Conservation (phyloP, 495 filamentous ascomycete species). For the Annulohypoxylon bovei region DNA sequence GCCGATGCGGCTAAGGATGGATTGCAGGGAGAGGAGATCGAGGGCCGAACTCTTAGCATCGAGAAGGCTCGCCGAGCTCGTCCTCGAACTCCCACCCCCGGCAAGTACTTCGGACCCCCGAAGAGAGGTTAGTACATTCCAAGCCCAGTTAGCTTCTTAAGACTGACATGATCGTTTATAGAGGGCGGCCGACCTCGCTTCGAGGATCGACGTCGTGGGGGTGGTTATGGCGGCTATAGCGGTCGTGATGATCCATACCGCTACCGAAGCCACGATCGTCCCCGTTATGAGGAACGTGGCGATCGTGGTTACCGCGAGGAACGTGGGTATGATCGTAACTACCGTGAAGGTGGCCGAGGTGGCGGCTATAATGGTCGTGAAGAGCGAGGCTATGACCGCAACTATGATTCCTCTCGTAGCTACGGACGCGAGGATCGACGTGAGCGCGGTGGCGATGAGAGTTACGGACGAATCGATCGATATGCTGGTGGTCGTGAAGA, state of each 20-base stretch:
- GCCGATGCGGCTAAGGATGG: slow-evolving; percentile 97
- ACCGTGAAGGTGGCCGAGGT: slow-evolving; percentile 67
- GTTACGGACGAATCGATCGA: slow-evolving; percentile 47
- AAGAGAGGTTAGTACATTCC: slow-evolving; percentile 81
- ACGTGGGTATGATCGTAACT: slow-evolving; percentile 58
- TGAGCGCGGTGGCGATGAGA: slow-evolving; percentile 60
- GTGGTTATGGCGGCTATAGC: slow-evolving; percentile 62
- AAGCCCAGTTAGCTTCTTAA: slow-evolving; percentile 8
- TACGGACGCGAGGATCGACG: slow-evolving; percentile 72
- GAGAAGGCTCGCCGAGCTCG: slow-evolving; percentile 97
- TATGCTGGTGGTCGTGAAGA: slow-evolving; percentile 58
- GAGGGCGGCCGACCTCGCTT: slow-evolving; percentile 45
- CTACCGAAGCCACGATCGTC: slow-evolving; percentile 59
- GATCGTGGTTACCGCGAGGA: slow-evolving; percentile 60
- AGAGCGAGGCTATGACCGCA: slow-evolving; percentile 49
- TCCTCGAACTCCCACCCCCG: slow-evolving; percentile 94
- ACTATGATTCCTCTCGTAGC: slow-evolving; percentile 52
- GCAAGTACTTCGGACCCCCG: slow-evolving; percentile 98
- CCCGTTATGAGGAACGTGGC: slow-evolving; percentile 54
- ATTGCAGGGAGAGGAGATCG: slow-evolving; percentile 92
- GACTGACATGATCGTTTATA: slow-evolving; percentile 5
- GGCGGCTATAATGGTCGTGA: slow-evolving; percentile 55
- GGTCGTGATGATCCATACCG: slow-evolving; percentile 69
- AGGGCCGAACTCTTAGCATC: slow-evolving; percentile 95
- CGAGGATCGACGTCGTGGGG: slow-evolving; percentile 62